Evolutionary conservation across 345 rosid genomes (phyloP).

Genomic region (Dovyalis caffra): DNA sequence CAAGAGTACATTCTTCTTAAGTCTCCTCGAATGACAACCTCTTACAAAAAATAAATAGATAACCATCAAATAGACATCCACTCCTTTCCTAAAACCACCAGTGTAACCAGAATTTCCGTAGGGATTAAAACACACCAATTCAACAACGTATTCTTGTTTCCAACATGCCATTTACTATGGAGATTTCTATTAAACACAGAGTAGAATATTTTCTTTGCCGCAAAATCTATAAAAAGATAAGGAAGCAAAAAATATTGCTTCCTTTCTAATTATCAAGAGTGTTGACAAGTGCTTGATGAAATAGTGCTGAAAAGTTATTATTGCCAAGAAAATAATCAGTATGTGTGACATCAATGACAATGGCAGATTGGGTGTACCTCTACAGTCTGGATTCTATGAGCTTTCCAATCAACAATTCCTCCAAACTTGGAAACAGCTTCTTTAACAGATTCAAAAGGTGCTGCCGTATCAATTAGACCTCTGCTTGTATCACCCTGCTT

Average conservation of each 20-base stretch:
- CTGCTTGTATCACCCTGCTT: constrained; percentile 30
- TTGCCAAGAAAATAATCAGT: constrained; percentile 1
- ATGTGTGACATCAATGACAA: background rate
- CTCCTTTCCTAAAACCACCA: background rate
- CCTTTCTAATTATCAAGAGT: background rate
- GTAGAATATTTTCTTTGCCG: background rate
- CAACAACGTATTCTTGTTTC: background rate
- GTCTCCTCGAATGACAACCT: background rate
- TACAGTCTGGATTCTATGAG: constrained; percentile 68
- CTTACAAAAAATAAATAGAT: background rate
- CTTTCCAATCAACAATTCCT: constrained; percentile 97
- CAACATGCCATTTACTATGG: background rate
- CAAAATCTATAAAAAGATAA: background rate
- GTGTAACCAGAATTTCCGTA: background rate
- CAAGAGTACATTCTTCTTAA: background rate
- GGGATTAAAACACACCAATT: background rate
- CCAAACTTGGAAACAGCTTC: constrained; percentile 95
- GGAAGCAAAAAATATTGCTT: background rate
- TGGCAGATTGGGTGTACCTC: constrained; percentile 47
- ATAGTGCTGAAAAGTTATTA: background rate
- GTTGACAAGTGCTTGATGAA: background rate
- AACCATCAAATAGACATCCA: background rate
- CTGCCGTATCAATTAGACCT: constrained; percentile 74
- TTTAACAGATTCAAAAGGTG: constrained; percentile 94
- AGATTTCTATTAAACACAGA: background rate